Percentiles rank a stretch among this genome's conserved stretches.
Conservation (phyloP, 495 filamentous ascomycete species). For the Beverwykella pulmonaria region DNA sequence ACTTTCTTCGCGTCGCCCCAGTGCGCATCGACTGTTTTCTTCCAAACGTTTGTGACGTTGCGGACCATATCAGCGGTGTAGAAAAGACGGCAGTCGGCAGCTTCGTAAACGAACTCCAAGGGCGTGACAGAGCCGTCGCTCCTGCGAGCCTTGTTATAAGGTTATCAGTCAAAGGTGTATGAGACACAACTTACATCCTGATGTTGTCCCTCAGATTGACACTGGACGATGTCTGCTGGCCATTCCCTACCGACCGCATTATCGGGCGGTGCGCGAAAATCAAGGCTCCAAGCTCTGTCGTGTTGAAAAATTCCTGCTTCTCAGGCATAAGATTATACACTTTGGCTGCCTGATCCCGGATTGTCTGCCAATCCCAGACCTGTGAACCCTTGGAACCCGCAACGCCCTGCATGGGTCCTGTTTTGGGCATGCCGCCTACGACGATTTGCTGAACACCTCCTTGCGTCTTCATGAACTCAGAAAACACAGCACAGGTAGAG, state of each 20-base stretch:
- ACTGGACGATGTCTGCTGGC: neutral
- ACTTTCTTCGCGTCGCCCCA: constrained; percentile 29
- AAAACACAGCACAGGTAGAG: constrained; percentile 38
- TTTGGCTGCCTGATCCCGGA: constrained; percentile 5
- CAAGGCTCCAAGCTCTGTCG: constrained; percentile 24
- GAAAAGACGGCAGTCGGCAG: constrained; percentile 36
- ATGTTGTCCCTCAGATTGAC: constrained; percentile 35
- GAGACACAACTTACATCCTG: too few species aligned
- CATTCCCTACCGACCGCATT: constrained; percentile 5
- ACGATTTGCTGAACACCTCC: constrained; percentile 33
- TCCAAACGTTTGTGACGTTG: constrained; percentile 28
- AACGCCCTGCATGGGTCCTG: constrained; percentile 34
- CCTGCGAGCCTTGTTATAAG: neutral
- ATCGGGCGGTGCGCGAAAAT: constrained; percentile 22
- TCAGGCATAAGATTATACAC: constrained; percentile 1
- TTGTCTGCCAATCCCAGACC: constrained; percentile 11
- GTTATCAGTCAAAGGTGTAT: too few species aligned
- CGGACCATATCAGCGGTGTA: constrained; percentile 28
- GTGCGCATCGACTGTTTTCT: constrained; percentile 25
- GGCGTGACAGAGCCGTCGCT: constrained; percentile 26
- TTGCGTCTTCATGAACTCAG: constrained; percentile 34
- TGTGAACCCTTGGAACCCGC: constrained; percentile 32
- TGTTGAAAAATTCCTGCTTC: constrained; percentile 14
- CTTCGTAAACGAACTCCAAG: constrained; percentile 37
- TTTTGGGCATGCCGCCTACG: constrained; percentile 30